Conservation (phyloP, 2,329 filamentous ascomycete genomes). For the Alternaria sp. region DNA sequence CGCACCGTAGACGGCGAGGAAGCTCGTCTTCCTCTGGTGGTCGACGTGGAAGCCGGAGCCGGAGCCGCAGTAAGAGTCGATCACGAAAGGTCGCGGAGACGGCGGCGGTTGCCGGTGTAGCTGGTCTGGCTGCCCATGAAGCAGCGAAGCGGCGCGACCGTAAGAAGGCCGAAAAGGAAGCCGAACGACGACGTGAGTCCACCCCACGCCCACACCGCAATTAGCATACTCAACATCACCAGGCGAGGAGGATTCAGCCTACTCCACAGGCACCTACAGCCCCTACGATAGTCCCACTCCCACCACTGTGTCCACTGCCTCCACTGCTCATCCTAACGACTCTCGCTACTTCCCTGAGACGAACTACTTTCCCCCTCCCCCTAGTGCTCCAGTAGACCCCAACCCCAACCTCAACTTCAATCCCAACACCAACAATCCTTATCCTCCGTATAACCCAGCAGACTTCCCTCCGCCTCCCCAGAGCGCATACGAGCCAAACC, state of each 20-base stretch:
- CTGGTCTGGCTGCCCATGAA: conserved; percentile 64
- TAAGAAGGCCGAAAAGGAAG: conserved; percentile 61
- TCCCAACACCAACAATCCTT: conserved; percentile 34
- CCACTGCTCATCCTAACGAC: conserved; percentile 40
- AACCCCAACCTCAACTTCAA: conserved; percentile 24
- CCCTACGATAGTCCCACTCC: conserved; percentile 36
- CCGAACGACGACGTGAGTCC: conserved; percentile 58
- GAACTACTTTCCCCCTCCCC: conserved; percentile 59
- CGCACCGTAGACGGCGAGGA: conserved; percentile 50
- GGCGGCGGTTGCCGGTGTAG: conserved; percentile 64
- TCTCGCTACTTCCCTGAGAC: conserved; percentile 54
- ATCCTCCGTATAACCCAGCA: conserved; percentile 50
- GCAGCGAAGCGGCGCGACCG: conserved; percentile 63
- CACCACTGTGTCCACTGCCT: conserved; percentile 47
- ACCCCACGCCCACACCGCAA: conserved; percentile 13
- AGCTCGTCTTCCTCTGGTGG: conserved; percentile 49
- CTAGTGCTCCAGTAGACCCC: conserved; percentile 37
- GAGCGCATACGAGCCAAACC: conserved; percentile 31
- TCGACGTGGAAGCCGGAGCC: conserved; percentile 40
- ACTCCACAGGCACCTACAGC: conserved; percentile 42
- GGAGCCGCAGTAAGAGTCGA: conserved; percentile 56
- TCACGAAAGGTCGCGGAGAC: conserved; percentile 61
- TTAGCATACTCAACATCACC: conserved; percentile 24
- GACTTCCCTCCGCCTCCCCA: conserved; percentile 50
- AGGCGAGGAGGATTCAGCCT: conserved; percentile 47